Conservation (phyloP, 139 green algal species). For the Haematococcus sp. region DNA sequence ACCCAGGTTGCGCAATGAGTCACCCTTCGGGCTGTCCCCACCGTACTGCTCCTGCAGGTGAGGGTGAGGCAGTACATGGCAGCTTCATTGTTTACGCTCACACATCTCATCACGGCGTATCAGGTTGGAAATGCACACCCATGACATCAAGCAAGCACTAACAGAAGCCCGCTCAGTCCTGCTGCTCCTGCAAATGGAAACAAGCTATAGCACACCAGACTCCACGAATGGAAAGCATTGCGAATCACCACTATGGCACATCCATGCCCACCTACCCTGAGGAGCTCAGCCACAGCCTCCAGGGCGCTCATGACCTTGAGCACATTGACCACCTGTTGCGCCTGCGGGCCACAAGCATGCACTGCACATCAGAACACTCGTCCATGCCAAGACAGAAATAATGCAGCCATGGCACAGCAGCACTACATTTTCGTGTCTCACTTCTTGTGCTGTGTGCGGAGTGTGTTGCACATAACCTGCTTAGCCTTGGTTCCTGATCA, state of each 20-base stretch:
- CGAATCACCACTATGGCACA: too few species aligned
- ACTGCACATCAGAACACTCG: too few species aligned
- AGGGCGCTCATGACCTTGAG: conserved; percentile 53
- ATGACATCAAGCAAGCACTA: neutral
- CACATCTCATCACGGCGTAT: too few species aligned
- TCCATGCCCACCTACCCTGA: conserved; percentile 36
- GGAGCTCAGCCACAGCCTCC: conserved; percentile 42
- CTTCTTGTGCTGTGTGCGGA: too few species aligned
- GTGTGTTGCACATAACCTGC: too few species aligned
- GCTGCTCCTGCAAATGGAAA: neutral
- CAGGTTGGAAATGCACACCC: too few species aligned
- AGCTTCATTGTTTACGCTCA: too few species aligned
- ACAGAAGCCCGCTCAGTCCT: neutral
- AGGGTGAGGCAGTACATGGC: too few species aligned
- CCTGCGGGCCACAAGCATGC: conserved; percentile 9
- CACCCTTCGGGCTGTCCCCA: neutral
- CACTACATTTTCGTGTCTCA: too few species aligned
- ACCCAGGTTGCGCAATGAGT: conserved; percentile 68
- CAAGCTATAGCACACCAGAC: neutral
- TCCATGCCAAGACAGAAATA: too few species aligned
- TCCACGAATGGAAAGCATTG: conserved; percentile 1
- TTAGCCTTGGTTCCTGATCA: too few species aligned
- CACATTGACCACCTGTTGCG: conserved; percentile 41
- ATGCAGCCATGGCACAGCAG: too few species aligned
- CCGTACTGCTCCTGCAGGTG: conserved; percentile 16